Conservation (phyloP, 148 eudicot species). For the Oxyria digyna region DNA sequence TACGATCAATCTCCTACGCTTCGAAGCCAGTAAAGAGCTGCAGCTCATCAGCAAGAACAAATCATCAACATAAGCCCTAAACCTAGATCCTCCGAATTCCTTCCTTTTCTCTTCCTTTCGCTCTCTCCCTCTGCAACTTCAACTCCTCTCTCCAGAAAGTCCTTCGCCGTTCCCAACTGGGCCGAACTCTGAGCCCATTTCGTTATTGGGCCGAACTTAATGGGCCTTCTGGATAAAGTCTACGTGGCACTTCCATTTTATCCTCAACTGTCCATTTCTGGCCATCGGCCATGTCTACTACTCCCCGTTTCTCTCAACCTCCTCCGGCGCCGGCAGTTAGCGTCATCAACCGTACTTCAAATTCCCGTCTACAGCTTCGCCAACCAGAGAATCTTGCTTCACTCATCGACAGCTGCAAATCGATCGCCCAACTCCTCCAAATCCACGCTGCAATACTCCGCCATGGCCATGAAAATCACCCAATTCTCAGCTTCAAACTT, state of each 20-base stretch:
- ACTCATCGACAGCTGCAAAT: constrained; percentile 35
- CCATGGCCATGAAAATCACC: constrained; percentile 40
- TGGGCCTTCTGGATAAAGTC: neutral
- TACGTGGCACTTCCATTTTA: neutral
- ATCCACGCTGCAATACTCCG: constrained; percentile 63
- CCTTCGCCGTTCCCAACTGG: neutral
- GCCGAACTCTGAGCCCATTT: neutral
- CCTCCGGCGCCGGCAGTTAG: constrained; percentile 3
- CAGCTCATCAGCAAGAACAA: constrained; percentile 17
- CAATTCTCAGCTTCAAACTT: constrained; percentile 60
- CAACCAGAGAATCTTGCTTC: constrained; percentile 39
- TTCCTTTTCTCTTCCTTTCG: neutral
- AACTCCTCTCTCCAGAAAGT: neutral
- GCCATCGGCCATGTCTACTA: constrained; percentile 3
- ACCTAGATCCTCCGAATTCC: neutral
- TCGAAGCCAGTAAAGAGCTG: constrained; percentile 18
- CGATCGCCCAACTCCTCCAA: constrained; percentile 33
- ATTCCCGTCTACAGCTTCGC: constrained; percentile 11
- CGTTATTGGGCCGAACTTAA: neutral
- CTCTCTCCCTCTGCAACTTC: neutral
- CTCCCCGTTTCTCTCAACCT: neutral
- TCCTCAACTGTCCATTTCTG: neutral
- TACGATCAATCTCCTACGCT: constrained; percentile 19
- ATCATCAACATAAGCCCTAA: neutral
- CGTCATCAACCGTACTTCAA: constrained; percentile 1